A percentile compares a stretch with the other conserved stretches of the same genome.
These are phyloP conservation scores for Batkoa obscura DNA, from an alignment of 371 early-diverging fungal genomes.

Conservation along the genomic window DNA sequence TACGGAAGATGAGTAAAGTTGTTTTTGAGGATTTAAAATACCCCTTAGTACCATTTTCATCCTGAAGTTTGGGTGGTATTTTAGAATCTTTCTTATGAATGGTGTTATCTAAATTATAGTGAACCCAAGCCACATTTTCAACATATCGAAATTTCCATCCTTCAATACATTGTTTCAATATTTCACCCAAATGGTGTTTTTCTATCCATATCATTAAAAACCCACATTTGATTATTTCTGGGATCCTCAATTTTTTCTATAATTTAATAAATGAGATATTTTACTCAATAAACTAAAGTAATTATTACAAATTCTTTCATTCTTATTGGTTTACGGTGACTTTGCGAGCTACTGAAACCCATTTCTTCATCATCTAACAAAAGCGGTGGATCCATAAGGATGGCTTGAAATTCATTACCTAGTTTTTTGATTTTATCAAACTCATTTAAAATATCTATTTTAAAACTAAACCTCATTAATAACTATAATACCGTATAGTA, in stretches of 20 bases:
- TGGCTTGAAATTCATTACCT: constrained; percentile 48
- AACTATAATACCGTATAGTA: too few relatives aligned
- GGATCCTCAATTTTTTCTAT: constrained; percentile 28
- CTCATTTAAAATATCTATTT: background rate
- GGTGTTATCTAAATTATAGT: constrained; percentile 56
- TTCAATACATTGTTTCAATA: constrained; percentile 38
- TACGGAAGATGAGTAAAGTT: constrained; percentile 72
- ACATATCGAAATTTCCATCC: constrained; percentile 83
- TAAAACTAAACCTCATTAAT: background rate
- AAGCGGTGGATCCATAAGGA: constrained; percentile 85
- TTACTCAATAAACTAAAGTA: background rate
- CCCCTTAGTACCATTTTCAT: background rate
- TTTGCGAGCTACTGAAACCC: background rate
- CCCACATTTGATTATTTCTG: constrained; percentile 42
- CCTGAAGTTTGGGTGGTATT: too few relatives aligned
- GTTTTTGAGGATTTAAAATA: constrained; percentile 71
- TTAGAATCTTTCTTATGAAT: constrained; percentile 37
- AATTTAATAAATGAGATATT: background rate
- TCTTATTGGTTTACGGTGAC: background rate
- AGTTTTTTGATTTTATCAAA: constrained; percentile 18
- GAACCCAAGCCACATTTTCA: constrained; percentile 90
- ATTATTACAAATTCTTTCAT: too few relatives aligned
- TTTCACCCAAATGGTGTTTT: constrained; percentile 65
- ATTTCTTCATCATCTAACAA: constrained; percentile 35
- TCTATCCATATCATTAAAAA: constrained; percentile 85